These are phyloP conservation scores for Termitomyces titanicus DNA, from an alignment of 768 basidiomycete genomes.

Conservation along the genomic window DNA sequence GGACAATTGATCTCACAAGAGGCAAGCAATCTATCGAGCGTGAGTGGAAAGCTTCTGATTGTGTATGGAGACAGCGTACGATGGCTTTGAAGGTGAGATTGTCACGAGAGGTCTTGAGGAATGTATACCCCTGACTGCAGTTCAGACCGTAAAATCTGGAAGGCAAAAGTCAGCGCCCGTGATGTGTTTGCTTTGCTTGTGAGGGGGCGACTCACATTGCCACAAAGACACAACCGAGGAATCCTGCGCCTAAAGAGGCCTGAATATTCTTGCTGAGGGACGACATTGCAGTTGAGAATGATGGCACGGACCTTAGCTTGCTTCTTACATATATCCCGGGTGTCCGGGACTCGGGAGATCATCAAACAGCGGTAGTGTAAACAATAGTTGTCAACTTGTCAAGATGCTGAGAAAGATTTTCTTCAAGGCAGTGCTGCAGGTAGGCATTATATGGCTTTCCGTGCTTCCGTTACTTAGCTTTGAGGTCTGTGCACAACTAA, in stretches of 20 bases:
- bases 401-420: too few relatives aligned
- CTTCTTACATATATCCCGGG: too few relatives aligned
- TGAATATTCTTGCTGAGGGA: background rate
- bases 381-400: too few relatives aligned
- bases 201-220: background rate
- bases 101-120: background rate
- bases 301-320: too few relatives aligned
- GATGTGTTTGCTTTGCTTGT: background rate
- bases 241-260: background rate
- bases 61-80: background rate
- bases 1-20: background rate
- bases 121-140: slow-evolving; percentile 1
- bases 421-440: too few relatives aligned
- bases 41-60: background rate
- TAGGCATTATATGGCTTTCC: too few relatives aligned
- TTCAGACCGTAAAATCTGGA: background rate
- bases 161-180: background rate
- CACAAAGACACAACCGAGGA: background rate
- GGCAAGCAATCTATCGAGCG: background rate
- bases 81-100: background rate
- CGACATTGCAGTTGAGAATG: background rate
- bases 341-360: too few relatives aligned
- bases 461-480: too few relatives aligned
- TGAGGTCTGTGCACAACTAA: too few relatives aligned
- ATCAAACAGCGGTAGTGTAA: too few relatives aligned